These are phyloP conservation scores for Tetramitus jugosus DNA, from an alignment of 208 protist species.

Conservation along the genomic window DNA sequence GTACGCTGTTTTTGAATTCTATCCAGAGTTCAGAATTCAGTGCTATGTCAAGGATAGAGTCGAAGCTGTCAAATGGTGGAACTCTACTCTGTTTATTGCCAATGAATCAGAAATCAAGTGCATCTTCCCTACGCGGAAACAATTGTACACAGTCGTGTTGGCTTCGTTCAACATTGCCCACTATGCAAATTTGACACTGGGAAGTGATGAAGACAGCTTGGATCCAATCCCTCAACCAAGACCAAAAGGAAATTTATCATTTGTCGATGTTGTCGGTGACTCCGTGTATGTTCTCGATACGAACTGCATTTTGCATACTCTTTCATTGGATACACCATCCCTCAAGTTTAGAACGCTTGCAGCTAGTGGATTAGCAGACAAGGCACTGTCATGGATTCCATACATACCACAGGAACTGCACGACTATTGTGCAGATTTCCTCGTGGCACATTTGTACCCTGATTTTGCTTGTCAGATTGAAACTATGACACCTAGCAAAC, in stretches of 20 bases:
- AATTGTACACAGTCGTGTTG: not conserved
- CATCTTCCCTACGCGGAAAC: not conserved
- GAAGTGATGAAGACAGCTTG: not conserved
- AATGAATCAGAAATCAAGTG: not conserved
- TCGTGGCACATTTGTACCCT: not conserved
- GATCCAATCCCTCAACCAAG: conserved; percentile 15
- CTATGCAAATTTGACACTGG: not conserved
- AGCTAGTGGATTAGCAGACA: not conserved
- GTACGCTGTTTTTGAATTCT: not conserved
- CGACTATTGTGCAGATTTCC: conserved; percentile 6
- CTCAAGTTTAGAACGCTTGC: conserved; percentile 21
- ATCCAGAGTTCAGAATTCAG: not conserved
- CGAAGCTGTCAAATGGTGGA: conserved; percentile 6
- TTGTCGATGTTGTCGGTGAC: conserved; percentile 19
- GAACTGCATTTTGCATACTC: not conserved
- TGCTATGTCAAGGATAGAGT: conserved; percentile 12
- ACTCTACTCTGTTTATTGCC: not conserved
- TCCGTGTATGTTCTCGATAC: not conserved
- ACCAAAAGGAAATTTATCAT: conserved; percentile 5
- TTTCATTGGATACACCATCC: not conserved
- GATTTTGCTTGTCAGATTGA: not conserved
- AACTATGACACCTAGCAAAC: not conserved
- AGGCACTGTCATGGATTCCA: conserved; percentile 1
- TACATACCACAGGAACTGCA: conserved; percentile 3
- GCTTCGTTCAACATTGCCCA: not conserved